Evolutionary conservation across 1,284 basidiomycete species (phyloP).

Genomic region (Tilletia horrida): DNA sequence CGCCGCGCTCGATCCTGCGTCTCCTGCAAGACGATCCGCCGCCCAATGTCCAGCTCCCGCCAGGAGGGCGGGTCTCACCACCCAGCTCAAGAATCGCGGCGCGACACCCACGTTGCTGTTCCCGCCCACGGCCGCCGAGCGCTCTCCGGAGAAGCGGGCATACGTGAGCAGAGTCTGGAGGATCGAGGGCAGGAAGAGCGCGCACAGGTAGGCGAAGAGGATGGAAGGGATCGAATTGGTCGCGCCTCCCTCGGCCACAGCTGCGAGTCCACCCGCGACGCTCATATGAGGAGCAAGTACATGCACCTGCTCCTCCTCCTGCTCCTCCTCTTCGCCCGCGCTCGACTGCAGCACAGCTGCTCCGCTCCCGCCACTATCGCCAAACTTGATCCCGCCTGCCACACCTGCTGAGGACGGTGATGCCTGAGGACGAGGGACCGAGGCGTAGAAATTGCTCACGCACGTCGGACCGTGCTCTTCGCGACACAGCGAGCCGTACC

Average conservation of each 20-base stretch:
- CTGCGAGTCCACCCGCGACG: conserved; percentile 4
- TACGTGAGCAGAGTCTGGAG: conserved; percentile 18
- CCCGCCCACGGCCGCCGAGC: conserved; percentile 15
- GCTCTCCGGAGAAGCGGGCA: neutral
- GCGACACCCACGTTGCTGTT: conserved; percentile 41
- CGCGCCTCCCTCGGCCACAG: neutral
- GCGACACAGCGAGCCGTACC: conserved; percentile 63
- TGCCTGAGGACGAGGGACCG: too few species aligned
- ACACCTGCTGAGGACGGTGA: neutral
- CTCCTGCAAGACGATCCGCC: conserved; percentile 32
- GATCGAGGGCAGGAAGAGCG: conserved; percentile 31
- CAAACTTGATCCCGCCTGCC: neutral
- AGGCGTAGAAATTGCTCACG: conserved; percentile 75
- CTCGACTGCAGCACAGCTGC: too few species aligned
- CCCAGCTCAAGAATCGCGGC: conserved; percentile 33
- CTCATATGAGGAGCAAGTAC: conserved; percentile 10
- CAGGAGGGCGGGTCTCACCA: conserved; percentile 44
- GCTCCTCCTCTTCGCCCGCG: neutral
- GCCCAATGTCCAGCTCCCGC: conserved; percentile 43
- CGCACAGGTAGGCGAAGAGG: conserved; percentile 31
- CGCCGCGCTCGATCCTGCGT: neutral
- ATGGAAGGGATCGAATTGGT: conserved; percentile 22
- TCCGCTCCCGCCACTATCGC: neutral
- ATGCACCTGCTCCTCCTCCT: neutral
- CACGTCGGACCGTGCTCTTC: conserved; percentile 91